Conservation (phyloP, 2,329 filamentous ascomycete species). For the Ophiostoma pallidulum region DNA sequence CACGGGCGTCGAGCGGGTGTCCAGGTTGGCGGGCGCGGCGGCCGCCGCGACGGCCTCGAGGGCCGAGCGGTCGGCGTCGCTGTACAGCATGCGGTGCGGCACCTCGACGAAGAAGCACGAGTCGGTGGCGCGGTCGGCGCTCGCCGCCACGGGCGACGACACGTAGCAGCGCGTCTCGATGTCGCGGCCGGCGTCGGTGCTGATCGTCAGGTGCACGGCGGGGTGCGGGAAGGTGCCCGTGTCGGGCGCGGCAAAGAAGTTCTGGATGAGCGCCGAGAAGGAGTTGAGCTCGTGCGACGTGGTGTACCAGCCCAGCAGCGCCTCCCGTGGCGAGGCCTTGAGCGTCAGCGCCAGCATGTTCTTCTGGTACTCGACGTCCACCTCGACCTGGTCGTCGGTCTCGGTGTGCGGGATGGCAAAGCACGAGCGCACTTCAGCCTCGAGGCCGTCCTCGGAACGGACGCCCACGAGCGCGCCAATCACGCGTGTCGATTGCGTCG, state of each 20-base stretch:
- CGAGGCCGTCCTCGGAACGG: conserved; percentile 90
- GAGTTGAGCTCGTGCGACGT: conserved; percentile 95
- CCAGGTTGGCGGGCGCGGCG: conserved; percentile 61
- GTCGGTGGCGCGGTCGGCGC: conserved; percentile 87
- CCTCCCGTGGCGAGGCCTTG: conserved; percentile 86
- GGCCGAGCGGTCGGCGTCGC: conserved; percentile 48
- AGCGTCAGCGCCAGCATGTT: conserved; percentile 95
- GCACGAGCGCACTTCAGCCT: conserved; percentile 90
- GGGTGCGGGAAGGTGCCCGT: conserved; percentile 96
- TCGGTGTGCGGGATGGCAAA: conserved; percentile 98
- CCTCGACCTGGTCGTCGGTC: conserved; percentile 96
- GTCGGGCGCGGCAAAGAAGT: conserved; percentile 96
- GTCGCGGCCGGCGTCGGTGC: conserved; percentile 77
- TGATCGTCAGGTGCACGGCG: conserved; percentile 94
- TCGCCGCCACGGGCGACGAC: conserved; percentile 87
- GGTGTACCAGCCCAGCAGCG: conserved; percentile 96
- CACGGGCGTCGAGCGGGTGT: conserved; percentile 63
- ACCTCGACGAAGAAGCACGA: conserved; percentile 97
- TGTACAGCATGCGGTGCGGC: conserved; percentile 86
- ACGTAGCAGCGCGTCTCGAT: conserved; percentile 93
- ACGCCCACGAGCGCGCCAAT: conserved; percentile 92
- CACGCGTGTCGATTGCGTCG: conserved; percentile 83
- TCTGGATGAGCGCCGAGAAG: conserved; percentile 97
- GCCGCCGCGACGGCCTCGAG: conserved; percentile 65
- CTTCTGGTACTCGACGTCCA: conserved; percentile 99